A percentile compares a stretch with the other conserved stretches of the same genome.
These are phyloP conservation scores for Capniomyces stellatus DNA, from an alignment of 371 early-diverging fungal species.

Conservation along the genomic window DNA sequence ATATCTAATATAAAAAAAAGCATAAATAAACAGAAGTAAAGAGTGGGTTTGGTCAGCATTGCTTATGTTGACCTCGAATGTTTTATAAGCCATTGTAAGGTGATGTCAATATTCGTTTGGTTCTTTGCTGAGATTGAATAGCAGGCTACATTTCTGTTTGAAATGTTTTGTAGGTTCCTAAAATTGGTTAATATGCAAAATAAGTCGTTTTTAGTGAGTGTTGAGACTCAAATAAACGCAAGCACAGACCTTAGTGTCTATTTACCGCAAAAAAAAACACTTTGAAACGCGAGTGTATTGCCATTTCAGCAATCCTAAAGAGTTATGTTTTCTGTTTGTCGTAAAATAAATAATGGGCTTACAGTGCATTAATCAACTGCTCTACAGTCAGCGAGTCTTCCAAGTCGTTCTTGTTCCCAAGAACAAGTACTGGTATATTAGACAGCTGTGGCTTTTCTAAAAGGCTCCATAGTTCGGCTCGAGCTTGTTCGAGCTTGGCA, in stretches of 20 bases:
- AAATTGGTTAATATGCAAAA: too few species aligned
- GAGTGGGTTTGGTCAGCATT: too few species aligned
- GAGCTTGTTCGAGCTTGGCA: constrained; percentile 75
- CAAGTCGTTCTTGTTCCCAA: constrained; percentile 98
- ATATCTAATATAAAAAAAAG: too few species aligned
- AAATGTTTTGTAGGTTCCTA: constrained; percentile 74
- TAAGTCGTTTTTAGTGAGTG: too few species aligned
- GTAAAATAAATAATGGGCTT: constrained; percentile 1
- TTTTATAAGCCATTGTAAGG: constrained; percentile 91
- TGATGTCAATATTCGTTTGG: constrained; percentile 90
- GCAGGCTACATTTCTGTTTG: constrained; percentile 91
- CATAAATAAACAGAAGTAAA: too few species aligned
- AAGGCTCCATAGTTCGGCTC: constrained; percentile 74
- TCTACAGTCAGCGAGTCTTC: constrained; percentile 78
- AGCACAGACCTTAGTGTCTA: too few species aligned
- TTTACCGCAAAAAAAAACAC: too few species aligned
- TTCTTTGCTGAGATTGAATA: constrained; percentile 98
- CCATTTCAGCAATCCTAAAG: too few species aligned
- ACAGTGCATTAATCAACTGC: constrained; percentile 62
- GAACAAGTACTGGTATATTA: constrained; percentile 86
- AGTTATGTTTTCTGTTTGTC: background rate
- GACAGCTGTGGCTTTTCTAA: constrained; percentile 81
- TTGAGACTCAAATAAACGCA: too few species aligned
- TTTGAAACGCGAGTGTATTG: too few species aligned
- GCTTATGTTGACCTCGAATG: too few species aligned